Percentiles rank a stretch among this genome's conserved stretches.
These are phyloP conservation scores for Alternaria hordeiaustralica DNA, from an alignment of 2,329 filamentous ascomycete species.

Conservation along the genomic window DNA sequence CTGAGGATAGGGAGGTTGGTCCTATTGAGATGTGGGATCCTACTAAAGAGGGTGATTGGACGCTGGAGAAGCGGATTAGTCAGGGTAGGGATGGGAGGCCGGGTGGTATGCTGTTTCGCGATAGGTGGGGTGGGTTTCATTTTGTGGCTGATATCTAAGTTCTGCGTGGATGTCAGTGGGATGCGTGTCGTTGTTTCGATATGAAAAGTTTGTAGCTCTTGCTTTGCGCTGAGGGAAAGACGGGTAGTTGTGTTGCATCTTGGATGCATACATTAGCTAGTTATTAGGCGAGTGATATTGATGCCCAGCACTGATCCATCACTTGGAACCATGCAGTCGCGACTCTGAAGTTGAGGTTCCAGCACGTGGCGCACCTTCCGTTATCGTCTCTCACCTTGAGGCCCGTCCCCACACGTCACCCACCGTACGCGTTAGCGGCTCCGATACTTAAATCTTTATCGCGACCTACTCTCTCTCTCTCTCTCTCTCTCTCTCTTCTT, in stretches of 20 bases:
- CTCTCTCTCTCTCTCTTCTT: background rate
- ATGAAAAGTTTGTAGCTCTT: background rate
- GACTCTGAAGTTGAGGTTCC: background rate
- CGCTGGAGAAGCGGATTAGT: conserved; percentile 22
- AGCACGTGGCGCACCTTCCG: background rate
- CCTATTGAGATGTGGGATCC: conserved; percentile 22
- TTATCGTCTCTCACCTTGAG: background rate
- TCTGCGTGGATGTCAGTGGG: no score
- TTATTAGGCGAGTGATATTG: no score
- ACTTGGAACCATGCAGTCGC: background rate
- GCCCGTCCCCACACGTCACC: background rate
- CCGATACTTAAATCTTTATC: background rate
- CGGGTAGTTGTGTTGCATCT: background rate
- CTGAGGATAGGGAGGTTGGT: conserved; percentile 13
- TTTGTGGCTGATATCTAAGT: conserved; percentile 22
- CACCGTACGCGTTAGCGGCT: background rate
- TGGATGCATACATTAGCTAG: background rate
- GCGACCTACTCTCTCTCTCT: background rate
- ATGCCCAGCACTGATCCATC: background rate
- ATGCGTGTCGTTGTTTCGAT: background rate
- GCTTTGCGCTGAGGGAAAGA: background rate
- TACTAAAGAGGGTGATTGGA: conserved; percentile 24
- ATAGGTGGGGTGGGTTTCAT: conserved; percentile 20
- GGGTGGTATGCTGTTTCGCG: conserved; percentile 25
- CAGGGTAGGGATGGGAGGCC: conserved; percentile 9